These are phyloP conservation scores for Claviceps sp. DNA, from an alignment of 2,329 filamentous ascomycete species.

Conservation along the genomic window DNA sequence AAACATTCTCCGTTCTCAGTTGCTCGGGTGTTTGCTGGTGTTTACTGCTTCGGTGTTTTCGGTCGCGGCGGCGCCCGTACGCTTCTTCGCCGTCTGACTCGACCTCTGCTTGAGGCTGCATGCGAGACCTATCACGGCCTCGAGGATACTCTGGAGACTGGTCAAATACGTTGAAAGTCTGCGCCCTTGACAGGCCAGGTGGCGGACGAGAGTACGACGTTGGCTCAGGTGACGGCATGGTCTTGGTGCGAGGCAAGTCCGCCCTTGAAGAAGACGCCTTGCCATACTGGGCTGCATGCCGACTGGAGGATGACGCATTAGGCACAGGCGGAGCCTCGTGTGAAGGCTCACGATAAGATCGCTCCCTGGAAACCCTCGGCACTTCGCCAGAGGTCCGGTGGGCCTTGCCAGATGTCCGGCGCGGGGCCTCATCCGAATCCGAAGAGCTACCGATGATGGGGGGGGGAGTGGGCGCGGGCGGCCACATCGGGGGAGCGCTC, in stretches of 20 bases:
- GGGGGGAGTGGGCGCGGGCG: slow-evolving; percentile 24
- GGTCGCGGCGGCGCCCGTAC: slow-evolving; percentile 17
- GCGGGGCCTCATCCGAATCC: slow-evolving; percentile 18
- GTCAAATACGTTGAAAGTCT: slow-evolving; percentile 19
- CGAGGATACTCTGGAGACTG: slow-evolving; percentile 16
- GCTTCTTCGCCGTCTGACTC: slow-evolving; percentile 23
- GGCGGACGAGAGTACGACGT: slow-evolving; percentile 14
- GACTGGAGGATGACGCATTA: slow-evolving; percentile 17
- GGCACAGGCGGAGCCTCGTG: slow-evolving; percentile 18
- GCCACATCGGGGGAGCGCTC: slow-evolving; percentile 12
- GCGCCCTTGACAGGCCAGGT: slow-evolving; percentile 17
- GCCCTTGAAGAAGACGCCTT: slow-evolving; percentile 17
- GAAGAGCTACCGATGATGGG: slow-evolving; percentile 14
- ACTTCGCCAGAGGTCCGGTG: slow-evolving; percentile 22
- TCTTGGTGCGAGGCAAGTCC: slow-evolving; percentile 19
- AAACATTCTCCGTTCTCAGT: slow-evolving; percentile 11
- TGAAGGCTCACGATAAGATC: slow-evolving; percentile 18
- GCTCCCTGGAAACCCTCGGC: slow-evolving; percentile 12
- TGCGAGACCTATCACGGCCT: slow-evolving; percentile 24
- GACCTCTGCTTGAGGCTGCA: slow-evolving; percentile 22
- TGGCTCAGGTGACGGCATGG: slow-evolving; percentile 19
- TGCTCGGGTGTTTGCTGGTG: slow-evolving; percentile 22
- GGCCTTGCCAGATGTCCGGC: slow-evolving; percentile 19
- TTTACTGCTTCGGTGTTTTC: slow-evolving; percentile 23
- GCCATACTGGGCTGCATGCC: slow-evolving; percentile 14